A percentile compares a stretch with the other conserved stretches of the same genome.
These are phyloP conservation scores for Fusarium tjaetaba DNA, from an alignment of 2,329 filamentous ascomycete genomes.

Conservation along the genomic window DNA sequence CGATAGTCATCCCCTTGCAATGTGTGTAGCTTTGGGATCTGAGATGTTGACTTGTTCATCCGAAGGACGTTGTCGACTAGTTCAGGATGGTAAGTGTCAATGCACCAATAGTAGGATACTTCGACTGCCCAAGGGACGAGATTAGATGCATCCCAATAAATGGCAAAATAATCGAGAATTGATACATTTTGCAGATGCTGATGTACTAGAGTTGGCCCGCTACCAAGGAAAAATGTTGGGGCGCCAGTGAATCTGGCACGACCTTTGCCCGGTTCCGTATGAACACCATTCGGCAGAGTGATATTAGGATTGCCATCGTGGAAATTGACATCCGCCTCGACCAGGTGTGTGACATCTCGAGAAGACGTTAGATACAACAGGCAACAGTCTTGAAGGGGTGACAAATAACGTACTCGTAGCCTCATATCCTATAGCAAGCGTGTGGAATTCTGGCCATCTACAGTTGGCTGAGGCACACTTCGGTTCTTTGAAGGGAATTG, in stretches of 20 bases:
- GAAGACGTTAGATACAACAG: not conserved
- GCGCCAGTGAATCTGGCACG: not conserved
- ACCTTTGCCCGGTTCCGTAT: not conserved
- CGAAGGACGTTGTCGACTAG: not conserved
- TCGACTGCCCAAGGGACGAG: not conserved
- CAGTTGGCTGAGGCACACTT: not conserved
- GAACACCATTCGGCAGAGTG: not conserved
- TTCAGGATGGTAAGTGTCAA: not conserved
- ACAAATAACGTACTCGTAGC: not conserved
- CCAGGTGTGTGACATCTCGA: not conserved
- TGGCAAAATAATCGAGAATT: not conserved
- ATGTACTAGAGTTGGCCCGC: not conserved
- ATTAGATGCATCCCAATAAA: not conserved
- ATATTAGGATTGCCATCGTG: not conserved
- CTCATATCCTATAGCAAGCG: not conserved
- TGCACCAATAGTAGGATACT: not conserved
- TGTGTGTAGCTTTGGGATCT: not conserved
- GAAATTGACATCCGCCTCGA: not conserved
- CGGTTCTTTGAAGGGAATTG: not conserved
- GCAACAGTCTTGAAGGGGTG: not conserved
- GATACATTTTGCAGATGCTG: not conserved
- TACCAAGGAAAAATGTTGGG: not conserved
- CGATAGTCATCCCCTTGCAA: not conserved
- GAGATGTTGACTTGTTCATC: not conserved
- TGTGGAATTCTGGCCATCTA: not conserved